phyloP scores from a whole-genome alignment of 306 rosid genomes.

The Malus domestica region DNA sequence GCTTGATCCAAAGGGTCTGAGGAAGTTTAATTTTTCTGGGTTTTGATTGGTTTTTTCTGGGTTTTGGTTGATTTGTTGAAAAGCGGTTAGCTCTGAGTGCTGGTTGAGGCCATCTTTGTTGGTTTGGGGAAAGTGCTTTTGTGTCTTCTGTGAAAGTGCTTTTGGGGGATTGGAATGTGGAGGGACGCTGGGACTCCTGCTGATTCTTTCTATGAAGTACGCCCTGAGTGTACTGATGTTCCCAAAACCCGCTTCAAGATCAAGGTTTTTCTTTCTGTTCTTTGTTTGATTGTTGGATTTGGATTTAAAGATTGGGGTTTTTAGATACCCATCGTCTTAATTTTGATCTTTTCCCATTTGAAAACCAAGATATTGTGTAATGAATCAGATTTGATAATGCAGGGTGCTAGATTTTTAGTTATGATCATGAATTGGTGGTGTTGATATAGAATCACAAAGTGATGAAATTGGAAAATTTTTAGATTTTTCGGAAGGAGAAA shows the following conservation, averaged over 20 bases:
- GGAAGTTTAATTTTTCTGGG: conserved; percentile 24
- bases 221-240: conserved; percentile 91
- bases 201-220: conserved; percentile 85
- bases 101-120: background rate
- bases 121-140: background rate
- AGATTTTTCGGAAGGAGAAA: background rate
- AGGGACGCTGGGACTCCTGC: conserved; percentile 72
- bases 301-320: background rate
- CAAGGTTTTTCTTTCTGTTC: conserved; percentile 39
- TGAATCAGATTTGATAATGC: conserved; percentile 1
- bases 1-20: conserved; percentile 11
- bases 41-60: conserved; percentile 28
- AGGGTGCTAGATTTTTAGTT: conserved; percentile 5
- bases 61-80: conserved; percentile 31
- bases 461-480: background rate
- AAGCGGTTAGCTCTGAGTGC: conserved; percentile 31
- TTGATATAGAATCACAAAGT: conserved; percentile 8
- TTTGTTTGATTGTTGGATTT: background rate
- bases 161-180: conserved; percentile 69
- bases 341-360: conserved; percentile 1
- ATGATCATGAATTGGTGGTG: background rate
- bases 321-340: conserved; percentile 4
- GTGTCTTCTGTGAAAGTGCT: background rate
- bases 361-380: background rate
- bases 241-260: conserved; percentile 82